phyloP scores from a whole-genome alignment of 352 stramenopile genomes.

The Phytophthora aleatoria region DNA sequence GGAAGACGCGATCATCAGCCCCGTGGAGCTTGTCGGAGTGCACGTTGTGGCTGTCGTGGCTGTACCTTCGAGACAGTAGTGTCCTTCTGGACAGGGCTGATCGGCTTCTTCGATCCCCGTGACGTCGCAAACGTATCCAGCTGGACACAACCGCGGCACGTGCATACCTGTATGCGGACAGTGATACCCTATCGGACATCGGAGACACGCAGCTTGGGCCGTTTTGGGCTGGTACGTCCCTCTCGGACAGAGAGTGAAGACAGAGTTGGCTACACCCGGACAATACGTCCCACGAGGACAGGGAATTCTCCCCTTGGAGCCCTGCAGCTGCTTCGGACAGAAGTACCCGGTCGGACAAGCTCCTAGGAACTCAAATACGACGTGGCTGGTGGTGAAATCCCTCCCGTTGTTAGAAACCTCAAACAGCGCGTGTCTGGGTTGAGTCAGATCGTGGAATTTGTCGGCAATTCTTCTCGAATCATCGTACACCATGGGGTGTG shows the following conservation, averaged over 20 bases:
- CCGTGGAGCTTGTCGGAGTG: conserved; percentile 42
- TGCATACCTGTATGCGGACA: conserved; percentile 94
- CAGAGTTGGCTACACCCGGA: conserved; percentile 75
- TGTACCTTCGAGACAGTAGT: conserved; percentile 96
- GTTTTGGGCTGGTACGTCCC: conserved; percentile 94
- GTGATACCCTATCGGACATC: conserved; percentile 95
- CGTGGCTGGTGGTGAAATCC: conserved; percentile 90
- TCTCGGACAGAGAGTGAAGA: conserved; percentile 94
- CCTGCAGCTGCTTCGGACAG: conserved; percentile 71
- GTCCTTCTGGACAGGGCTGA: conserved; percentile 94
- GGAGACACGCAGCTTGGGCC: conserved; percentile 83
- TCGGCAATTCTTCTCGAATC: conserved; percentile 21
- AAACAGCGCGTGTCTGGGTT: conserved; percentile 67
- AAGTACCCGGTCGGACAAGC: conserved; percentile 90
- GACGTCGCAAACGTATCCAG: conserved; percentile 95
- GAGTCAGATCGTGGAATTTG: conserved; percentile 24
- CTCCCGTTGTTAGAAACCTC: conserved; percentile 95
- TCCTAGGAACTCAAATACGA: conserved; percentile 75
- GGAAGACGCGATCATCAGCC: conserved; percentile 43
- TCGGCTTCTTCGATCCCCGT: conserved; percentile 91
- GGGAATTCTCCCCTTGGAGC: conserved; percentile 38
- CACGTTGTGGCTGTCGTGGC: conserved; percentile 94
- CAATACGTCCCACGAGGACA: conserved; percentile 86
- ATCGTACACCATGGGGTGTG: conserved; percentile 42
- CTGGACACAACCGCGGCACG: conserved; percentile 93